phyloP scores from a whole-genome alignment of 139 green algal genomes.

The Pseudopediastrum boryanum region DNA sequence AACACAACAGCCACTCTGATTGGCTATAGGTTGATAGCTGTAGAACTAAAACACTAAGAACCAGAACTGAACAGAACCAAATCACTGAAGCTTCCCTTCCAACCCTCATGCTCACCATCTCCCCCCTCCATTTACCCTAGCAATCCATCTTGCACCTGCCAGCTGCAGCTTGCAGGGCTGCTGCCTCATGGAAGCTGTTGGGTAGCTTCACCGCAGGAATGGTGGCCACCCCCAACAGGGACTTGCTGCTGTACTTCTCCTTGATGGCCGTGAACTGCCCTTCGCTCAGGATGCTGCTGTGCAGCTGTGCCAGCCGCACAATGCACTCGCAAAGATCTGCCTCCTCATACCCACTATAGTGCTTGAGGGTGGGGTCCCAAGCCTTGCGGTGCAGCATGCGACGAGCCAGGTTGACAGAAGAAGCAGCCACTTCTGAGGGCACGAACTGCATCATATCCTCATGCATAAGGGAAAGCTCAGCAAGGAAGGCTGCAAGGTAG shows the following conservation, averaged over 20 bases:
- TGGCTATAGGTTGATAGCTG: too few relatives aligned
- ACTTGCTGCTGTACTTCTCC: slow-evolving; percentile 38
- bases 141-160: too few relatives aligned
- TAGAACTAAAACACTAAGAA: too few relatives aligned
- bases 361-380: slow-evolving; percentile 32
- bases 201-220: slow-evolving; percentile 10
- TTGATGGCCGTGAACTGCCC: slow-evolving; percentile 26
- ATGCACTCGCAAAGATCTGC: too few relatives aligned
- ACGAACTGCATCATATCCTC: slow-evolving; percentile 81
- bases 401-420: slow-evolving; percentile 79
- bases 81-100: too few relatives aligned
- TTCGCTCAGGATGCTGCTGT: slow-evolving; percentile 11
- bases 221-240: slow-evolving; percentile 17
- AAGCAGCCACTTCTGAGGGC: slow-evolving; percentile 80
- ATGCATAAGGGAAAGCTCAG: slow-evolving; percentile 91
- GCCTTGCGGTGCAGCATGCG: slow-evolving; percentile 50
- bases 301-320: slow-evolving; percentile 10
- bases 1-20: too few relatives aligned
- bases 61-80: too few relatives aligned
- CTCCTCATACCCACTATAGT: slow-evolving; percentile 24
- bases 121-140: too few relatives aligned
- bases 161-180: too few relatives aligned
- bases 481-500: slow-evolving; percentile 86
- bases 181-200: too few relatives aligned
- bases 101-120: too few relatives aligned